Conservation (phyloP, 1,284 basidiomycete genomes). For the Polyporus tsugae region DNA sequence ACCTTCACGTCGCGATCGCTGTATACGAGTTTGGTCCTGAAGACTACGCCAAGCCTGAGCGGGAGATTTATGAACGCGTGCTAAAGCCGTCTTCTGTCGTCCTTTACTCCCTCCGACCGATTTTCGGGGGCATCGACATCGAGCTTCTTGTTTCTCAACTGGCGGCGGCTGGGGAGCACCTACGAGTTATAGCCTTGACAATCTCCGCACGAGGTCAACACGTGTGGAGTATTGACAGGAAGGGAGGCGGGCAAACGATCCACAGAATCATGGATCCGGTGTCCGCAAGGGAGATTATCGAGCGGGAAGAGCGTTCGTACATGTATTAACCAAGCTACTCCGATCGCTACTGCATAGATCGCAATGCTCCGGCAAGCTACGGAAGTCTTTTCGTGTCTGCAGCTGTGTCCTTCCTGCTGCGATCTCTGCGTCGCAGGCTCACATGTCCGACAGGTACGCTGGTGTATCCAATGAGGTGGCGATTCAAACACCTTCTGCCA, state of each 20-base stretch:
- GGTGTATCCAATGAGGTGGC: neutral
- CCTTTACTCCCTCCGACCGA: neutral
- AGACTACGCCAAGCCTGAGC: neutral
- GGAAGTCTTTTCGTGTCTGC: neutral
- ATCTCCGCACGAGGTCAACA: neutral
- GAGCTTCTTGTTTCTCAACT: constrained; percentile 8
- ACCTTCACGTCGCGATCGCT: constrained; percentile 17
- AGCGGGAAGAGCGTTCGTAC: constrained; percentile 14
- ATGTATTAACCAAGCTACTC: neutral
- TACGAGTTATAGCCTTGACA: constrained; percentile 18
- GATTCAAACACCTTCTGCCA: neutral
- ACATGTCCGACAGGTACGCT: neutral
- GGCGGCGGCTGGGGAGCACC: neutral
- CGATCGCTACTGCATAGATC: no score
- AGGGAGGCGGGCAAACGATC: neutral
- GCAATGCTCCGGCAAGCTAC: no score
- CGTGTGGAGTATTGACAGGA: constrained; percentile 18
- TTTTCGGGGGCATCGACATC: constrained; percentile 9
- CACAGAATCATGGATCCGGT: neutral
- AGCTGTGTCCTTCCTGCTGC: neutral
- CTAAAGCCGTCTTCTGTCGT: neutral
- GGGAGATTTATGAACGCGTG: constrained; percentile 6
- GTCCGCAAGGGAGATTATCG: constrained; percentile 12
- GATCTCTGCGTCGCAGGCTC: neutral
- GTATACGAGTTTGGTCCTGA: neutral